These are phyloP conservation scores for Neonectria coccinea DNA, from an alignment of 2,329 filamentous ascomycete species.

Conservation along the genomic window DNA sequence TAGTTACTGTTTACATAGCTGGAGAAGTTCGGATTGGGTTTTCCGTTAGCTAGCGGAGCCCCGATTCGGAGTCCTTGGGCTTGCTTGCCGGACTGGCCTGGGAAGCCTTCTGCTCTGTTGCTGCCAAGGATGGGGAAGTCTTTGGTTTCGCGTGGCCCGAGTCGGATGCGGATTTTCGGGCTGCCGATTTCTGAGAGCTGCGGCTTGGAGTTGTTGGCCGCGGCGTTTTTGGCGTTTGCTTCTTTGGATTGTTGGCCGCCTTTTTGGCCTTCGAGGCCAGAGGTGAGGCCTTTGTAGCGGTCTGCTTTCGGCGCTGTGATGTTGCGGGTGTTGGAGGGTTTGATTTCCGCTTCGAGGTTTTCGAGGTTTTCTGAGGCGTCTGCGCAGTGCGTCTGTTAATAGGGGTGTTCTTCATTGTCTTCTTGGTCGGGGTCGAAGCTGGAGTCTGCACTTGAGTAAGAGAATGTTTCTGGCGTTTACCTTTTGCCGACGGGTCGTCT, in stretches of 20 bases:
- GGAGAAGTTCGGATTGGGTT: slow-evolving; percentile 21
- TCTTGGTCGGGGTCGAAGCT: slow-evolving; percentile 44
- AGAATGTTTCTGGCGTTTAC: slow-evolving; percentile 51
- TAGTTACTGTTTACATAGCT: slow-evolving; percentile 35
- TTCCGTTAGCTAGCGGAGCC: neutral
- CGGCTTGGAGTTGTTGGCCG: slow-evolving; percentile 26
- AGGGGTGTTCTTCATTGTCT: slow-evolving; percentile 40
- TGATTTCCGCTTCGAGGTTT: slow-evolving; percentile 28
- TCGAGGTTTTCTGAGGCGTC: slow-evolving; percentile 46
- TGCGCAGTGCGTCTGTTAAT: slow-evolving; percentile 51
- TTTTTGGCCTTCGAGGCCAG: slow-evolving; percentile 22
- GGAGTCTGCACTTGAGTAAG: slow-evolving; percentile 39
- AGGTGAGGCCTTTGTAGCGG: slow-evolving; percentile 26
- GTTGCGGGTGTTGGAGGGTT: slow-evolving; percentile 35
- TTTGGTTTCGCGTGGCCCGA: slow-evolving; percentile 18
- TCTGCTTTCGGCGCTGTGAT: slow-evolving; percentile 32
- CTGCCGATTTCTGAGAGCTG: slow-evolving; percentile 29
- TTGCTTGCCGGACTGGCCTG: slow-evolving; percentile 9
- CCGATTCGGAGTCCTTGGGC: slow-evolving; percentile 7
- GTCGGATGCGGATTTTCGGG: slow-evolving; percentile 15
- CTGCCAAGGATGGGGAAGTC: slow-evolving; percentile 3
- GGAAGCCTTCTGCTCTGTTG: slow-evolving; percentile 5
- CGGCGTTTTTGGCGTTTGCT: slow-evolving; percentile 25
- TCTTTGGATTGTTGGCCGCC: slow-evolving; percentile 44
- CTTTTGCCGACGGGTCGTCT: slow-evolving; percentile 45